Evolutionary conservation across 257 asterid genomes (phyloP), one percentile per base, ranked within the genome.

Genomic region (Petrea volubilis): DNA sequence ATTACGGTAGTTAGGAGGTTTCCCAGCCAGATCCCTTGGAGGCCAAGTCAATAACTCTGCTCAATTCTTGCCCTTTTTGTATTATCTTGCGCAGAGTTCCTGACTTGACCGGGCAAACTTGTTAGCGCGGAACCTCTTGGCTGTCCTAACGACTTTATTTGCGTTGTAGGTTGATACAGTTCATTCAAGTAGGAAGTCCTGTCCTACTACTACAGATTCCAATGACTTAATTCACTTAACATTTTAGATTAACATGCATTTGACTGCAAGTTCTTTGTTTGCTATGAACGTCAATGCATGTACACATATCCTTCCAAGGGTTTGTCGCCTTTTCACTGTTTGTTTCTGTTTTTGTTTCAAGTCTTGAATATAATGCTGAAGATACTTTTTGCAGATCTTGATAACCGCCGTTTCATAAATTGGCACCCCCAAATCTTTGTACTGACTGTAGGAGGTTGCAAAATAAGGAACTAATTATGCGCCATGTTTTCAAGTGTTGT

Each of bases 381-480:
- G 56, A 43, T 18, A 38, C 9, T 38, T 50, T 56, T 68, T 38
- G 12, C 13, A 49, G n/a, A n/a, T n/a, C n/a, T n/a, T n/a, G n/a
- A n/a, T n/a, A n/a, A n/a, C n/a, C 47, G 46, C 21, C 14, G 28
- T 25, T 64, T 61, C 49, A 47, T 64, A 33, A 40, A 33, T 56
- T n/a, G 33, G 24, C 60, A 38, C 43, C 10, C 60, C 18, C 44
- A 7, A 7, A 75, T 15, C 14, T 31, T 25, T 12, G 0, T 46
- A 29, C 55, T 17, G 29, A 33, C 2, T 31, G 17, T 18, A 36
- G 64, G 28, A 38, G 68, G 17, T 46, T 60, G 72, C 25, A 51
- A 60, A 68, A 70, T 47, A 65, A 61, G 31, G 58, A 49, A 62
- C 28, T 70, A 52, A 36, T 70, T 28, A 41, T 55, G 49, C 38